These are phyloP conservation scores for Phytophthora megakarya DNA, from an alignment of 352 stramenopile species.

Conservation along the genomic window DNA sequence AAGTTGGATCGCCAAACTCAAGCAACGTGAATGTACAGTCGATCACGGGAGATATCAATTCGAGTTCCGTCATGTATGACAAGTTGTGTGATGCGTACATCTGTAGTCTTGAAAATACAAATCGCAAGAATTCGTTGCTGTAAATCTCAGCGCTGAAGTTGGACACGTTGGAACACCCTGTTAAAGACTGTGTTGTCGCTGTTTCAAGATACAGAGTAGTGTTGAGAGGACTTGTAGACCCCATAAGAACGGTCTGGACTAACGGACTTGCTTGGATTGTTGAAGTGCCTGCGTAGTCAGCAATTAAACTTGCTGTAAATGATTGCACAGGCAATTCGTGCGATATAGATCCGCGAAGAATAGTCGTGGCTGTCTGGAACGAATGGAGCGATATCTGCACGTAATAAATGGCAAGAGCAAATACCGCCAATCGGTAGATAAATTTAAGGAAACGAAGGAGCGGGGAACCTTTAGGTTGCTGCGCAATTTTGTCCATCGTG, in stretches of 20 bases:
- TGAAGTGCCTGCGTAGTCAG: conserved; percentile 19
- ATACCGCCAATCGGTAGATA: conserved; percentile 12
- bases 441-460: not conserved
- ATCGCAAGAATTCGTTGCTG: conserved; percentile 28
- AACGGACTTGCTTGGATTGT: conserved; percentile 37
- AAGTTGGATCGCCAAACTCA: conserved; percentile 1
- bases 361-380: conserved; percentile 4
- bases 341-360: conserved; percentile 12
- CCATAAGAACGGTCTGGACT: conserved; percentile 22
- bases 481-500: not conserved
- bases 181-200: conserved; percentile 4
- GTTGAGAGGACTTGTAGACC: conserved; percentile 5
- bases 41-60: conserved; percentile 43
- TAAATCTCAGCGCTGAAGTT: conserved; percentile 21
- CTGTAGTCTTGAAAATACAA: conserved; percentile 18
- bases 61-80: conserved; percentile 21
- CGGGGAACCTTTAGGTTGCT: not conserved
- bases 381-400: conserved; percentile 24
- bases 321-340: conserved; percentile 1
- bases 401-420: conserved; percentile 19
- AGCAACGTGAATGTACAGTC: conserved; percentile 32
- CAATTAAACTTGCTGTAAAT: conserved; percentile 22
- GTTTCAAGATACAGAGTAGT: conserved; percentile 38
- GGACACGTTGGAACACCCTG: conserved; percentile 3
- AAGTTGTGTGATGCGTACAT: conserved; percentile 21